Conservation (phyloP, 2,329 filamentous ascomycete species). For the Pyricularia sp. region DNA sequence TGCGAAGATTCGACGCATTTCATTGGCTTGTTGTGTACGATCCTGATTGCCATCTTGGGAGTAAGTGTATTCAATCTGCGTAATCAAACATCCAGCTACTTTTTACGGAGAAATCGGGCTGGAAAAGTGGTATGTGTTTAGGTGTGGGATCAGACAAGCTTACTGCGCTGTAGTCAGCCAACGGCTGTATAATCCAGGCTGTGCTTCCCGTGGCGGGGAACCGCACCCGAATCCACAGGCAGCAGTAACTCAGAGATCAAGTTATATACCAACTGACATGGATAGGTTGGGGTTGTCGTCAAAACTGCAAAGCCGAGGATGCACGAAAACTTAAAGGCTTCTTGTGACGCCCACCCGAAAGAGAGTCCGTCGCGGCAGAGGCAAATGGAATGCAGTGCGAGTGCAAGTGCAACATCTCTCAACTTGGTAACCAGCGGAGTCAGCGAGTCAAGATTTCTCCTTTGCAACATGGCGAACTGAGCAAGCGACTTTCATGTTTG, state of each 20-base stretch:
- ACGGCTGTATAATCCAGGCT: background rate
- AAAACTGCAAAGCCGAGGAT: background rate
- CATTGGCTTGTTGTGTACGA: background rate
- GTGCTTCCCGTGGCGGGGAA: background rate
- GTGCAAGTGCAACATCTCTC: background rate
- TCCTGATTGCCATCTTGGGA: background rate
- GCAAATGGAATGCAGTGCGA: background rate
- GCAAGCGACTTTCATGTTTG: background rate
- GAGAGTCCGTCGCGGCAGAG: background rate
- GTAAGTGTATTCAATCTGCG: background rate
- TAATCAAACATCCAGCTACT: background rate
- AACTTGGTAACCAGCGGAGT: background rate
- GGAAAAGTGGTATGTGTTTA: background rate
- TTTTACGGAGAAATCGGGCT: background rate
- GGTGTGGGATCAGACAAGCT: background rate
- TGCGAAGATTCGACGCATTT: background rate
- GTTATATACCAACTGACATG: background rate
- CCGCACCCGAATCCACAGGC: background rate
- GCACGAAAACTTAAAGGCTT: background rate
- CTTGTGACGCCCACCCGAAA: background rate
- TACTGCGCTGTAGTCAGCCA: background rate
- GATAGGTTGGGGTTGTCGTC: background rate
- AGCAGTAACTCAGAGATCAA: background rate
- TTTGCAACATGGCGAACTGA: background rate
- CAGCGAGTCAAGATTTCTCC: background rate